Base-by-base conservation (phyloP, 768 basidiomycete species). In the Suillus subluteus region DNA sequence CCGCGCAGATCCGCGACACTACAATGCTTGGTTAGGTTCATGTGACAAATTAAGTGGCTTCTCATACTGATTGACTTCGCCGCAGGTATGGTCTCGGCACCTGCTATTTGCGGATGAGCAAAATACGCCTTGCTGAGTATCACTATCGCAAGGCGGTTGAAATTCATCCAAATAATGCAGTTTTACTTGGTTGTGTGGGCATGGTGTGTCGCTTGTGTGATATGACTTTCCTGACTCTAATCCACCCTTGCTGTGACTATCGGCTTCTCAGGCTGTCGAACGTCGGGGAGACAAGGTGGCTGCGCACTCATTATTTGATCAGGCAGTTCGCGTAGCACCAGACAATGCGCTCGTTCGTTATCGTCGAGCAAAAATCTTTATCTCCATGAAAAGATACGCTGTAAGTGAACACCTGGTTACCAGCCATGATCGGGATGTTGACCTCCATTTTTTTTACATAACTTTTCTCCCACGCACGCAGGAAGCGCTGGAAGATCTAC, bases 11-110 rank as follows among this genome's bases (percentile, higher is more conserved):
- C 81, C 87, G 73, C 89, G 94, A 79, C 95, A 98, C 80, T 99
- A 99, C 80, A 97, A 98, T 80, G 98, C 98, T 63, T 99, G 98
- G 98, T 98, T 78, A 77, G 93, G 41, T 71, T 67, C 43, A 13
- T 26, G 16, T 52, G 32, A 40, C 50, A 4, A 21, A 37, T 64
- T 2, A 32, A n/a, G 16, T 50, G 48, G 62, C 30, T 64, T 62
- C 58, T 41, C 26, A 55, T 70, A 65, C 67, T 76, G 65, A 79
- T 75, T 71, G 76, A 65, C 65, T 68, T 62, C 71, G 74, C 68
- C 66, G 69, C 73, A 98, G 97, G 97, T 99, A 99, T 79, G 98
- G 98, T n/a, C 83, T 99, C 71, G 98, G 98, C 68, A 94, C 94
- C 43, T 98, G 96, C 75, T 99, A 98, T 83, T 84, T 97, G 76